Percentiles rank a stretch among this genome's conserved stretches.
Evolutionary conservation across 2,329 filamentous ascomycete genomes (phyloP).

Genomic region (Calonectria crousiana): DNA sequence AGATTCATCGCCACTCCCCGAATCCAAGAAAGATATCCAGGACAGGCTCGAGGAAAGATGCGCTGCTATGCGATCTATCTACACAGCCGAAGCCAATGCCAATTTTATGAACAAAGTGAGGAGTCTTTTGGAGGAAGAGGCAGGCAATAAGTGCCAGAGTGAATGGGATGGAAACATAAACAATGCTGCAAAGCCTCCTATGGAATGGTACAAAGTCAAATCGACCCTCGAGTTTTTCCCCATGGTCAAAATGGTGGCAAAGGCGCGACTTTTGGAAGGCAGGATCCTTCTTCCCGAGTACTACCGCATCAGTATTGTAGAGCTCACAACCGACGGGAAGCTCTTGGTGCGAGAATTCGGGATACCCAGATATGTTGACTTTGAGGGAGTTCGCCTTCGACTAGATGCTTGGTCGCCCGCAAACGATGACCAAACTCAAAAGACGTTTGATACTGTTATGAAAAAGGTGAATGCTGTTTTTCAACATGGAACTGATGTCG

Average conservation of each 20-base stretch:
- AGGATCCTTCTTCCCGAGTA: constrained; percentile 34
- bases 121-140: constrained; percentile 30
- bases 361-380: constrained; percentile 24
- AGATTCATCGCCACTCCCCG: constrained; percentile 23
- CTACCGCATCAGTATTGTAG: constrained; percentile 30
- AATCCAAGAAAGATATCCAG: constrained; percentile 22
- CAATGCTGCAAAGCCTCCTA: not conserved
- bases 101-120: not conserved
- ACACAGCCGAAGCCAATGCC: not conserved
- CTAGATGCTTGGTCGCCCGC: constrained; percentile 35
- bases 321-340: constrained; percentile 32
- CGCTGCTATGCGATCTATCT: constrained; percentile 16
- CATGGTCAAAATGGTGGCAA: constrained; percentile 34
- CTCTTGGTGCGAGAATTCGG: constrained; percentile 22
- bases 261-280: constrained; percentile 32
- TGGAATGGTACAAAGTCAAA: constrained; percentile 29
- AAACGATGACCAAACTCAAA: constrained; percentile 20
- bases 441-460: constrained; percentile 15
- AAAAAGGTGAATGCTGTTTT: constrained; percentile 20
- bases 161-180: constrained; percentile 33
- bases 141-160: constrained; percentile 23
- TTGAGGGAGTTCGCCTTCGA: constrained; percentile 25
- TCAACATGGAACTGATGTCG: constrained; percentile 6
- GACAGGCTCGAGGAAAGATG: constrained; percentile 14
- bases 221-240: constrained; percentile 1